Base-by-base conservation (phyloP, 352 stramenopile species). In the Globisporangium ultimum region DNA sequence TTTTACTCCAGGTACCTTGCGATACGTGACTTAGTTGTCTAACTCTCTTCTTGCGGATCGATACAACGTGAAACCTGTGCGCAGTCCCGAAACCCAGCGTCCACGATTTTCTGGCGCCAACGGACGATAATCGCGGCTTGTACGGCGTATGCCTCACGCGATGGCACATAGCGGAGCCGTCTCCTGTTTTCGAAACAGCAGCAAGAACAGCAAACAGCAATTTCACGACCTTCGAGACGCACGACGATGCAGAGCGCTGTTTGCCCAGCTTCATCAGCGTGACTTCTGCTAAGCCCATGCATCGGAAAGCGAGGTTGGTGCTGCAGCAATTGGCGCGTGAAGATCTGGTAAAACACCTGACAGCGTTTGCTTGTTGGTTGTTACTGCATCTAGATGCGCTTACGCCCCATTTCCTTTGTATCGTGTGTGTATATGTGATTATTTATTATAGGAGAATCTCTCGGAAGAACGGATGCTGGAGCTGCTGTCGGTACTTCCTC, bases 41-140 rank as follows among this genome's bases (percentile, higher is more conserved):
- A 34, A 41, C 14, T 3, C 11, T 46, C 10, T 21, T 15, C 24
- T 32, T 32, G 24, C 5, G 24, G 24, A 32, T 32, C 28, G 28
- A 36, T 36, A 10, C 28, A 10, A 36, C 36, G 28, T 50, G 3
- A n/a, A 36, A 36, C 28, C 5, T 24, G 24, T 50, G 11, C 42
- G 17, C 36, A 80, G 69, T 60, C 12, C 69, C 72, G 0, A 64
- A 61, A 20, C 24, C 70, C 1, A 63, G 64, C 0, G 67, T 85
- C 15, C 76, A 80, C 34, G 70, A 76, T n/a, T 87, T 88, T 49
- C 50, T 83, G 51, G 13, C 81, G 0, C 64, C 72, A 6, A 55
- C 34, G 4, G 13, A 36, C 9, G 20, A 22, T 9, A n/a, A 1
- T 21, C 41, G 48, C 12, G 43, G 28, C 0, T 34, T 82, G 7